Conservation (phyloP, 2,329 filamentous ascomycete species). For the Tolypocladium tropicale region DNA sequence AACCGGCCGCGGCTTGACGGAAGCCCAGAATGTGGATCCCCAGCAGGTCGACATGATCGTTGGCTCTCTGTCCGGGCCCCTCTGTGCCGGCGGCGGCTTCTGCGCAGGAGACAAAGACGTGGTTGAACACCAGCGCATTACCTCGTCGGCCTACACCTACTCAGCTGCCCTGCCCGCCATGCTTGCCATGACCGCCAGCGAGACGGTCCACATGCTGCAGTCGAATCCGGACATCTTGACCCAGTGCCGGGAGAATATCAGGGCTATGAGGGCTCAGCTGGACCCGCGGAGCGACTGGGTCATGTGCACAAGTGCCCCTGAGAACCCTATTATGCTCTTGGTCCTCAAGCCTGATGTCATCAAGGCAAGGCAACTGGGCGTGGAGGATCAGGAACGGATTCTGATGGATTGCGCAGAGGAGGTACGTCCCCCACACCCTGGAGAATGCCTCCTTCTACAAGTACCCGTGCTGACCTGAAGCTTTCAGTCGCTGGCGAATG, state of each 20-base stretch:
- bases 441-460: not conserved
- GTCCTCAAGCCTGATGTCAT: constrained; percentile 78
- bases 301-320: constrained; percentile 63
- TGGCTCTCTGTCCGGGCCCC: constrained; percentile 78
- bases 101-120: constrained; percentile 88
- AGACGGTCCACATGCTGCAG: constrained; percentile 78
- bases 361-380: constrained; percentile 53
- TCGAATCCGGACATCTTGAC: constrained; percentile 73
- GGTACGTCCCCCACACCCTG: constrained; percentile 41
- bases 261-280: constrained; percentile 73
- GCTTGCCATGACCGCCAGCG: constrained; percentile 88
- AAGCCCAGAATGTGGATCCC: constrained; percentile 92
- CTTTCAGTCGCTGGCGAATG: constrained; percentile 66
- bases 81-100: constrained; percentile 91
- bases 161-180: constrained; percentile 91
- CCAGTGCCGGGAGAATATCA: constrained; percentile 77
- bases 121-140: constrained; percentile 91
- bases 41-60: constrained; percentile 95
- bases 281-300: constrained; percentile 95
- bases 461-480: constrained; percentile 6
- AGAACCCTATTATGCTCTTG: constrained; percentile 82
- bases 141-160: constrained; percentile 86
- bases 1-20: constrained; percentile 84
- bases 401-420: constrained; percentile 93
- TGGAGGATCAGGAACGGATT: constrained; percentile 72